A percentile compares a stretch with the other conserved stretches of the same genome.
phyloP scores from a whole-genome alignment of 768 basidiomycete species.

The Baorangia bicolor region DNA sequence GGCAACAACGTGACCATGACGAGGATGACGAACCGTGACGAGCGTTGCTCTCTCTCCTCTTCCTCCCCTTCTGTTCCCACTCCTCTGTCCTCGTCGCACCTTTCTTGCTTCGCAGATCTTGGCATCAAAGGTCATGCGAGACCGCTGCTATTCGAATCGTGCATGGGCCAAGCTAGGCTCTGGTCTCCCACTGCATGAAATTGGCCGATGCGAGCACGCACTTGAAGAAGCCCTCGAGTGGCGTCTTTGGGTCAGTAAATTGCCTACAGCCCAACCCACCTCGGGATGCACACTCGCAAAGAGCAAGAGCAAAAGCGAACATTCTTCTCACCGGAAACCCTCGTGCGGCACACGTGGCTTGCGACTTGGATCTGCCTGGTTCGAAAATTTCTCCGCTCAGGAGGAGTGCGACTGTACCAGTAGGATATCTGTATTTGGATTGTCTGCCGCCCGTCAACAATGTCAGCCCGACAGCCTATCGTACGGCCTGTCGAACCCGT shows the following conservation, averaged over 20 bases:
- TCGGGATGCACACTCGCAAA: conserved; percentile 44
- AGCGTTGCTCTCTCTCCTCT: conserved; percentile 36
- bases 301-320: conserved; percentile 51
- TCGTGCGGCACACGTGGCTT: neutral
- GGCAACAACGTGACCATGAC: too few species aligned
- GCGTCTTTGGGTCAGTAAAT: conserved; percentile 92
- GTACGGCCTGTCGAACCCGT: too few species aligned
- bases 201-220: conserved; percentile 85
- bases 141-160: conserved; percentile 89
- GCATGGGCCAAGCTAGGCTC: conserved; percentile 95
- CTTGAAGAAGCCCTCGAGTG: conserved; percentile 84
- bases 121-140: conserved; percentile 91
- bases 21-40: too few species aligned
- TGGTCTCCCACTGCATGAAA: conserved; percentile 82
- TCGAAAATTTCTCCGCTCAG: conserved; percentile 31
- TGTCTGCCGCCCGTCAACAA: conserved; percentile 5
- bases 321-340: conserved; percentile 18
- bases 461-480: conserved; percentile 28
- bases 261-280: conserved; percentile 36
- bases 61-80: conserved; percentile 63
- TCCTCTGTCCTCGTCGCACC: conserved; percentile 84
- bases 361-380: conserved; percentile 14
- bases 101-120: conserved; percentile 88
- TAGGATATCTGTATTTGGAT: conserved; percentile 28
- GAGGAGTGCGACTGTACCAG: conserved; percentile 44